A percentile compares a stretch with the other conserved stretches of the same genome.
phyloP scores from a whole-genome alignment of 306 rosid species.

The Vigna unguiculata region DNA sequence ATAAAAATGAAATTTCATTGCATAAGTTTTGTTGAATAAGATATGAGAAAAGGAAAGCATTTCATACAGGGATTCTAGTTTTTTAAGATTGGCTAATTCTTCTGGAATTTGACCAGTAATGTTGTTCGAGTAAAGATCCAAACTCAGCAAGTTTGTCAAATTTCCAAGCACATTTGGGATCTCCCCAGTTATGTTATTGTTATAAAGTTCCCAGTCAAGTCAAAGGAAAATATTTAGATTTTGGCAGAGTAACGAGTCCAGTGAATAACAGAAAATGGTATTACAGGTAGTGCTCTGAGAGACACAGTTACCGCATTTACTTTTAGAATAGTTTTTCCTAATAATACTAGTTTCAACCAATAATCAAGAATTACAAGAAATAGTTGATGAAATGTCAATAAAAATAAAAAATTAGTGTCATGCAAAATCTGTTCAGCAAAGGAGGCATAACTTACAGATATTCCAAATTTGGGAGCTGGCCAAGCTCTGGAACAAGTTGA shows the following conservation, averaged over 20 bases:
- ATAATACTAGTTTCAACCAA: not conserved
- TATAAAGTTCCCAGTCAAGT: constrained; percentile 64
- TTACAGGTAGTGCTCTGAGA: not conserved
- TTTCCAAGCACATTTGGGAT: constrained; percentile 69
- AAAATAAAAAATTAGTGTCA: constrained; percentile 18
- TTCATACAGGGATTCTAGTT: constrained; percentile 75
- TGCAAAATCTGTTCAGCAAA: not conserved
- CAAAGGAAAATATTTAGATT: constrained; percentile 22
- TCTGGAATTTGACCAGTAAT: constrained; percentile 54
- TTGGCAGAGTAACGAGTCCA: not conserved
- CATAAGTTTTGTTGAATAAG: constrained; percentile 21
- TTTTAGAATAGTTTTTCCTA: not conserved
- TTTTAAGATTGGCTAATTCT: constrained; percentile 56
- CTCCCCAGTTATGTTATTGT: constrained; percentile 57
- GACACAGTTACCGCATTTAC: too few species aligned
- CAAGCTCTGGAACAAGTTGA: too few species aligned
- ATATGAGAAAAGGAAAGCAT: constrained; percentile 52
- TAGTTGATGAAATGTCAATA: not conserved
- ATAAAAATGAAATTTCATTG: too few species aligned
- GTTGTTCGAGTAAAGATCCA: constrained; percentile 69
- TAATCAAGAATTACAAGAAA: not conserved
- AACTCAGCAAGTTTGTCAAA: constrained; percentile 65
- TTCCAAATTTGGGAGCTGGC: too few species aligned
- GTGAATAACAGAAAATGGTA: not conserved
- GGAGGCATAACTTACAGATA: too few species aligned